Percentiles rank a stretch among this genome's conserved stretches.
phyloP scores from a whole-genome alignment of 495 filamentous ascomycete species.

The Aspergillus nidulans region DNA sequence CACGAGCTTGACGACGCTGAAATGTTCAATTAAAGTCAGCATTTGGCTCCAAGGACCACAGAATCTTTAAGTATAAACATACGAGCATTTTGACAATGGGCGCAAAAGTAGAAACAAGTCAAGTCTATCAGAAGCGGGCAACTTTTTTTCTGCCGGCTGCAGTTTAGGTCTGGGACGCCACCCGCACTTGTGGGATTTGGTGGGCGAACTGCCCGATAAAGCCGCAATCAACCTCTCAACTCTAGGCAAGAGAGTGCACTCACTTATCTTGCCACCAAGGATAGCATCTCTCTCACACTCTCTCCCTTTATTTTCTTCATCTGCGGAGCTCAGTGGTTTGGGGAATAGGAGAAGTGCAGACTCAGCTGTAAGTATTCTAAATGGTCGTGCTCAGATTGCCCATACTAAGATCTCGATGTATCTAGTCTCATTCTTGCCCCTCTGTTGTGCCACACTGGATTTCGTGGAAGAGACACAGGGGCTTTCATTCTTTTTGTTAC shows the following conservation, averaged over 20 bases:
- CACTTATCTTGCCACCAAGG: slow-evolving; percentile 13
- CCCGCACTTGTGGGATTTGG: slow-evolving; percentile 36
- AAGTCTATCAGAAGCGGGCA: slow-evolving; percentile 23
- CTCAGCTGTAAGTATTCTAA: not conserved
- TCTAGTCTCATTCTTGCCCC: slow-evolving; percentile 20
- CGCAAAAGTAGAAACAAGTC: not conserved
- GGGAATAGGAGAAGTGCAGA: slow-evolving; percentile 1
- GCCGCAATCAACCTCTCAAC: slow-evolving; percentile 19
- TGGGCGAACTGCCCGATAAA: slow-evolving; percentile 25
- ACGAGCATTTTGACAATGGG: slow-evolving; percentile 37
- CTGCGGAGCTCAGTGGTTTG: slow-evolving; percentile 10
- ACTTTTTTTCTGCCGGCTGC: slow-evolving; percentile 42
- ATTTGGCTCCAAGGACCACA: not conserved
- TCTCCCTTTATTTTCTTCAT: slow-evolving; percentile 10
- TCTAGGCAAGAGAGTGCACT: slow-evolving; percentile 11
- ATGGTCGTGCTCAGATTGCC: not conserved
- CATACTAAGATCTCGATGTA: not conserved
- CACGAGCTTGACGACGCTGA: slow-evolving; percentile 68
- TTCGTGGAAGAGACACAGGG: slow-evolving; percentile 7
- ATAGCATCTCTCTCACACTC: too few species aligned
- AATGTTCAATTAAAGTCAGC: slow-evolving; percentile 11
- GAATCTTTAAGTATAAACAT: slow-evolving; percentile 12
- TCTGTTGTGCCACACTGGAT: slow-evolving; percentile 23
- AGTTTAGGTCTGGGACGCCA: slow-evolving; percentile 21
- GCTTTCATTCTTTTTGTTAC: slow-evolving; percentile 2